Base-by-base conservation (phyloP, 768 basidiomycete species). In the Amanita exitialis region DNA sequence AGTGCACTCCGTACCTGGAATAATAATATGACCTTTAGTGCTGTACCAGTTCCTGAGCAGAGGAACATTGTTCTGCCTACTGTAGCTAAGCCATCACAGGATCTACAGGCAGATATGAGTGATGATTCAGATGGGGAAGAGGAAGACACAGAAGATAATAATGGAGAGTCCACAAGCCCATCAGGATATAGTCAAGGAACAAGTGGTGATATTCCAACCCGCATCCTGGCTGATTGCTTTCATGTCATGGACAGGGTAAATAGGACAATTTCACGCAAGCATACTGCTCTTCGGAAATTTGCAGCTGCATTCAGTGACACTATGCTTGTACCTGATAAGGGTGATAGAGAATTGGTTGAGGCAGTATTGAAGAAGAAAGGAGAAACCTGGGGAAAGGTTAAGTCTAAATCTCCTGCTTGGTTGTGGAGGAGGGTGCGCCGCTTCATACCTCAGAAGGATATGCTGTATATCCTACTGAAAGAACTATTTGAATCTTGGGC, bases 261-360 rank as follows among this genome's bases (percentile, higher is more conserved):
- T 8, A 34, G 43, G 32, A 54, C 53, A 9, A 34, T 59, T 15
- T 51, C 49, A 7, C 42, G 28, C 41, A 51, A 55, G 23, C 58
- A 59, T 44, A 9, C 50, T 20, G 46, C 55, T 16, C 47, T 23
- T 37, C 12, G 43, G 2, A 30, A 48, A 41, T 59, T 59, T 54
- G 48, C 56, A 44, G 27, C n/a, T 27, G 57, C 57, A 25, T 52
- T 57, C 43, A 49, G 54, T 44, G 58, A 59, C 16, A 56, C 58
- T 12, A 43, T 59, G 37, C 46, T 59, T n/a, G 34, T 59, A 32
- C 49, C 57, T 27, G 58, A 59, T 47, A 23, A 52, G 16, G 49
- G 37, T 16, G 58, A 59, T 42, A 58, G 56, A 46, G 25, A 34
- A 8, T 18, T 28, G 12, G 42, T 56, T 6, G 49, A 41, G 34